These are phyloP conservation scores for Thermomucor indicae-seudaticae DNA, from an alignment of 371 early-diverging fungal genomes.

Conservation along the genomic window DNA sequence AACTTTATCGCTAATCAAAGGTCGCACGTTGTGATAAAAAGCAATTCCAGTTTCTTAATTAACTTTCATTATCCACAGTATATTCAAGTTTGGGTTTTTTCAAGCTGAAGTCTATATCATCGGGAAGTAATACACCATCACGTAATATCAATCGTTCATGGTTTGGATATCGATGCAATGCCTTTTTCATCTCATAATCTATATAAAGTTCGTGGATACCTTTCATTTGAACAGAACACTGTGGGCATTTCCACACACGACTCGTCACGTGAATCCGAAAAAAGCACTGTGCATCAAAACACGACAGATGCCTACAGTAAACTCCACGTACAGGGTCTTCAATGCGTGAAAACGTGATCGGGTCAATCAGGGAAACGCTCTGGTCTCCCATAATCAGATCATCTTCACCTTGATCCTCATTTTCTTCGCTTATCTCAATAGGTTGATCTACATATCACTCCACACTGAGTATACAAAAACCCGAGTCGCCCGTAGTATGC, in stretches of 20 bases:
- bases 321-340: conserved; percentile 35
- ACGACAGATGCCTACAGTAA: conserved; percentile 34
- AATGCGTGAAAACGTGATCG: conserved; percentile 23
- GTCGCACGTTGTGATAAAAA: no score
- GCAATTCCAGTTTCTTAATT: no score
- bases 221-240: conserved; percentile 14
- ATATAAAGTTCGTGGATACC: conserved; percentile 20
- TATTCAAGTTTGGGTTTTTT: no score
- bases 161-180: conserved; percentile 8
- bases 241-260: conserved; percentile 15
- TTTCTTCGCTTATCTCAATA: no score
- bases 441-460: no score
- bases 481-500: no score
- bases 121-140: conserved; percentile 5
- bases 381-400: conserved; percentile 17
- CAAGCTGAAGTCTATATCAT: no score
- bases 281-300: conserved; percentile 27
- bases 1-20: no score
- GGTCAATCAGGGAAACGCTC: conserved; percentile 28
- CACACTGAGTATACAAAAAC: no score
- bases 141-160: conserved; percentile 7
- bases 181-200: conserved; percentile 13
- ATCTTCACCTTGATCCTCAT: background rate
- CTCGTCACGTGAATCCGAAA: conserved; percentile 6
- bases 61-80: no score